Percentiles rank a stretch among this genome's conserved stretches.
Conservation (phyloP, 176 grass and related monocot genomes). For the Carex pumila region DNA sequence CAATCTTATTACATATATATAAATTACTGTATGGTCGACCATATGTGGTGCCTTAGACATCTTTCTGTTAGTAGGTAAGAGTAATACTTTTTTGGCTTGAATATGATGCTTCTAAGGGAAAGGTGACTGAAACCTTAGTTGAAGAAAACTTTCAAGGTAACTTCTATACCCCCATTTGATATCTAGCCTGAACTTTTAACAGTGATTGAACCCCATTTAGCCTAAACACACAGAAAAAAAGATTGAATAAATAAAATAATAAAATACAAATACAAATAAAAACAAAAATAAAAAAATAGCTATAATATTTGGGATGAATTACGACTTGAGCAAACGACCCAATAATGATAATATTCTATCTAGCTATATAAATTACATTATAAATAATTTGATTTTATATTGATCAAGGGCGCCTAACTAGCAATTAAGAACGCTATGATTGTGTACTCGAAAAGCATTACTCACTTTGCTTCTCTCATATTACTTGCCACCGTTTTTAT, state of each 20-base stretch:
- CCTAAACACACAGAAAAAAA: too few species aligned
- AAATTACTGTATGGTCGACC: neutral
- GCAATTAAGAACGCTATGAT: neutral
- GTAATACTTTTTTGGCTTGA: slow-evolving; percentile 4
- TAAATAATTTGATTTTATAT: neutral
- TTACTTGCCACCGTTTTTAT: neutral
- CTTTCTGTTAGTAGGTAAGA: slow-evolving; percentile 14
- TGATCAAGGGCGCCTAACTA: neutral
- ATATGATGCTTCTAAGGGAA: slow-evolving; percentile 48
- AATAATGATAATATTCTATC: too few species aligned
- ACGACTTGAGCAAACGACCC: too few species aligned
- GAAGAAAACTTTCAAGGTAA: slow-evolving; percentile 11
- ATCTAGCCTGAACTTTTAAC: neutral
- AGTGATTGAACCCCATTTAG: too few species aligned
- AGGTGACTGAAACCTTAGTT: slow-evolving; percentile 29
- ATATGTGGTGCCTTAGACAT: neutral
- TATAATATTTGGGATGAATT: too few species aligned
- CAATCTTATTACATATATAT: neutral
- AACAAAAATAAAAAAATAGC: too few species aligned
- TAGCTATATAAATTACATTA: neutral
- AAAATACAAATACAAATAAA: too few species aligned
- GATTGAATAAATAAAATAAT: too few species aligned
- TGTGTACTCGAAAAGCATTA: neutral
- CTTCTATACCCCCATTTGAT: neutral
- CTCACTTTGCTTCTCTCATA: neutral